Evolutionary conservation across 164 flowering plant species (phyloP).

Genomic region (Vitis labrusca): DNA sequence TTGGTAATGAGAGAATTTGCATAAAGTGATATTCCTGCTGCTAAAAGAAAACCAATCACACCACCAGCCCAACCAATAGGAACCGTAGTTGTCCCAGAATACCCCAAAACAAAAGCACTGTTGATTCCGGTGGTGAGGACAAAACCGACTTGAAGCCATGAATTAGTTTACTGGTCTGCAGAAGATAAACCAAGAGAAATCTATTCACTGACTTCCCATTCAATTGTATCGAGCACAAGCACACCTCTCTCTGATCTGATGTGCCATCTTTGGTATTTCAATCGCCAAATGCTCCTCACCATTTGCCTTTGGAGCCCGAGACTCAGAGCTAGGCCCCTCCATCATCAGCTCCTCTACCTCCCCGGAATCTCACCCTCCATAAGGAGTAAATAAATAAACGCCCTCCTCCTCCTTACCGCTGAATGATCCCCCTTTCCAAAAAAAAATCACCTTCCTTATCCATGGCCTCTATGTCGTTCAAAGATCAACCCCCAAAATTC

Average conservation of each 20-base stretch:
- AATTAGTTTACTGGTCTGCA: slow-evolving; percentile 22
- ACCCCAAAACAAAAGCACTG: slow-evolving; percentile 90
- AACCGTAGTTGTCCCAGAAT: slow-evolving; percentile 83
- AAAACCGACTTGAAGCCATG: slow-evolving; percentile 91
- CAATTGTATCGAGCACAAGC: too few species aligned
- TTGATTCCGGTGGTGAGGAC: slow-evolving; percentile 90
- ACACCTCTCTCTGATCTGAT: slow-evolving; percentile 55
- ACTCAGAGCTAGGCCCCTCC: not conserved
- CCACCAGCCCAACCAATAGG: slow-evolving; percentile 89
- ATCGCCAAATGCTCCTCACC: slow-evolving; percentile 20
- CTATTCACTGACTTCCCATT: too few species aligned
- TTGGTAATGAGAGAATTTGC: slow-evolving; percentile 82
- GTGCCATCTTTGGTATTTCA: slow-evolving; percentile 67
- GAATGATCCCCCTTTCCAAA: too few species aligned
- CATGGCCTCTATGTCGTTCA: too few species aligned
- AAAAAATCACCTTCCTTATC: too few species aligned
- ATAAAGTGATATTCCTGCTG: slow-evolving; percentile 65
- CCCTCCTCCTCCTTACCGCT: too few species aligned
- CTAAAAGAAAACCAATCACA: slow-evolving; percentile 56
- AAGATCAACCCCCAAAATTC: too few species aligned
- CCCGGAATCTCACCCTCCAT: too few species aligned
- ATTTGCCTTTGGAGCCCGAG: slow-evolving; percentile 1
- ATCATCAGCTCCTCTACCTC: too few species aligned
- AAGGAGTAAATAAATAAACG: too few species aligned
- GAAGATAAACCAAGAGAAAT: too few species aligned